Percentiles rank a stretch among this genome's conserved stretches.
Evolutionary conservation across 331 rosid genomes (phyloP).

Genomic region (Telfairia occidentalis): DNA sequence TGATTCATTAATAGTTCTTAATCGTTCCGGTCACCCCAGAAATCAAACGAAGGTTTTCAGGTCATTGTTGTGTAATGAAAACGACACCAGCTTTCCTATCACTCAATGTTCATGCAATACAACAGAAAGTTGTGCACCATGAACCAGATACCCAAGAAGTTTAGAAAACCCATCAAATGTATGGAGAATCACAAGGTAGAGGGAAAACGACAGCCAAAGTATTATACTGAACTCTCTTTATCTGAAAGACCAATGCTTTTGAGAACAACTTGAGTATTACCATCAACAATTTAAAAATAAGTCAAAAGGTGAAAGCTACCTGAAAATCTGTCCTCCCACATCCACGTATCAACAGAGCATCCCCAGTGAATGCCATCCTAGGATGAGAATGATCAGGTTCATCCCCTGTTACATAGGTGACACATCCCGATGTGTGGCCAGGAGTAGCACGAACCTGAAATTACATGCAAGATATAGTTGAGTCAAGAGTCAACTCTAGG

Average conservation of each 20-base stretch:
- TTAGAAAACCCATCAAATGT: background rate
- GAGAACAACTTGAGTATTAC: background rate
- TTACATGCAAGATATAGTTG: background rate
- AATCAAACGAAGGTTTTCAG: background rate
- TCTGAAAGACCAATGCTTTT: background rate
- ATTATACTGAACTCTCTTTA: background rate
- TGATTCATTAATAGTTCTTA: background rate
- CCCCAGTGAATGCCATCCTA: conserved; percentile 88
- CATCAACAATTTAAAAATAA: background rate
- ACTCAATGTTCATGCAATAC: background rate
- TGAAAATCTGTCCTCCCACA: conserved; percentile 99
- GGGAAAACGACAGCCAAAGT: background rate
- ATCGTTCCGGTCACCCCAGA: background rate
- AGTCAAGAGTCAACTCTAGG: background rate
- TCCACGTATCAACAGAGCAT: conserved; percentile 68
- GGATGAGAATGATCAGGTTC: conserved; percentile 67
- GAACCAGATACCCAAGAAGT: background rate
- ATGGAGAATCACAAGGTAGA: background rate
- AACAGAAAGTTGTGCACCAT: background rate
- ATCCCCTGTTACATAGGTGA: conserved; percentile 88
- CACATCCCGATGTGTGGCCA: conserved; percentile 83
- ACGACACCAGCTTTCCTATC: background rate
- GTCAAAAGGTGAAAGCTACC: conserved; percentile 31
- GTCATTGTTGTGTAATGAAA: background rate
- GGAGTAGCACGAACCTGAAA: conserved; percentile 87